These are phyloP conservation scores for Pseudogymnoascus sp. DNA, from an alignment of 2,329 filamentous ascomycete species.

Conservation along the genomic window DNA sequence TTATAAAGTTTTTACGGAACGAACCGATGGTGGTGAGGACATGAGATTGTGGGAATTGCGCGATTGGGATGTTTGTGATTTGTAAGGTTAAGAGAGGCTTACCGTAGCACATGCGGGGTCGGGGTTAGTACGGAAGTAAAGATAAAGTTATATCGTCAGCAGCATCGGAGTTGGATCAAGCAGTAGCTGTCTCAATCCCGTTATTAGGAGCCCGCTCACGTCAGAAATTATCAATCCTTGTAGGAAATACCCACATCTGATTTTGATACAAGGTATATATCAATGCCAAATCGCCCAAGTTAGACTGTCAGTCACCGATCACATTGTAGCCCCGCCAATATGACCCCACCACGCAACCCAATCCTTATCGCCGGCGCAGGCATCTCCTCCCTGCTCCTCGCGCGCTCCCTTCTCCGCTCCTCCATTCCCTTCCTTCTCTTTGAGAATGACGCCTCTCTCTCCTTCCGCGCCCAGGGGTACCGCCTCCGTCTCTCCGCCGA, in stretches of 20 bases:
- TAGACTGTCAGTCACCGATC: neutral
- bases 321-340: neutral
- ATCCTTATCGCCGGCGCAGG: constrained; percentile 36
- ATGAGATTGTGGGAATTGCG: neutral
- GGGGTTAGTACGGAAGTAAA: neutral
- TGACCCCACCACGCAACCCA: constrained; percentile 26
- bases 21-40: neutral
- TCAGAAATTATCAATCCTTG: neutral
- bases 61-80: neutral
- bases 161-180: neutral
- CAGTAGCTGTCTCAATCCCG: neutral
- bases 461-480: constrained; percentile 57
- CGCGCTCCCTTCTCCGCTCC: constrained; percentile 29
- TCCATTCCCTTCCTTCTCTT: constrained; percentile 34
- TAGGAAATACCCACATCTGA: neutral
- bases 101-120: neutral
- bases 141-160: neutral
- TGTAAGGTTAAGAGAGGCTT: neutral
- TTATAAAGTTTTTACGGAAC: neutral
- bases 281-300: neutral
- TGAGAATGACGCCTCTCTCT: constrained; percentile 39
- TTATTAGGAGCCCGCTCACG: neutral
- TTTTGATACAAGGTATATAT: neutral
- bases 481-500: constrained; percentile 49
- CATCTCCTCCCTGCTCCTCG: constrained; percentile 33